Evolutionary conservation across 2,329 filamentous ascomycete species (phyloP).

Genomic region (Teratosphaeria destructans): DNA sequence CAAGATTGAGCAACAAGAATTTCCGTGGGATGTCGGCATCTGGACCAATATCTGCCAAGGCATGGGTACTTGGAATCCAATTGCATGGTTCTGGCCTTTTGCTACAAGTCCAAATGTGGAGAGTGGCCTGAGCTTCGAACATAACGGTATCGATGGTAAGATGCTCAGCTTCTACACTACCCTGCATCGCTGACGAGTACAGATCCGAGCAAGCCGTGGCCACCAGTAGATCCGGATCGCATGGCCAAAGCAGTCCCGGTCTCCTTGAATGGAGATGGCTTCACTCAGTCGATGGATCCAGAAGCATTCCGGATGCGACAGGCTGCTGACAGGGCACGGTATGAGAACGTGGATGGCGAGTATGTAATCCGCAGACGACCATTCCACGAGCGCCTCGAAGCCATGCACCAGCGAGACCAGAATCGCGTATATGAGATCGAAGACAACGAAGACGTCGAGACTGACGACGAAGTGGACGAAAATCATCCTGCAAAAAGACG

Average conservation of each 20-base stretch:
- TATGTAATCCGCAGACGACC: conserved; percentile 29
- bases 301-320: conserved; percentile 47
- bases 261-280: conserved; percentile 22
- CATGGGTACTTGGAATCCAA: conserved; percentile 58
- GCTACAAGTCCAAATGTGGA: conserved; percentile 39
- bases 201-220: conserved; percentile 34
- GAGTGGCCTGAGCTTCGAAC: conserved; percentile 53
- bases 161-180: conserved; percentile 8
- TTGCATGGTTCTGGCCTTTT: conserved; percentile 62
- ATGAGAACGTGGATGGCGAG: conserved; percentile 17
- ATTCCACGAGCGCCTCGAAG: conserved; percentile 33
- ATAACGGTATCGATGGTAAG: conserved; percentile 65
- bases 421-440: conserved; percentile 9
- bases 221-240: conserved; percentile 42
- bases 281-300: conserved; percentile 33
- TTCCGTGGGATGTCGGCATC: conserved; percentile 71
- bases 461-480: conserved; percentile 27
- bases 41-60: conserved; percentile 63
- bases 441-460: conserved; percentile 29
- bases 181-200: neutral
- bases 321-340: conserved; percentile 39
- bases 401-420: conserved; percentile 5
- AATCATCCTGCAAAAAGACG: conserved; percentile 4
- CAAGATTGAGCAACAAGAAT: conserved; percentile 56
- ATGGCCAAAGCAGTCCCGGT: conserved; percentile 22